Evolutionary conservation across 2,329 filamentous ascomycete species (phyloP).

Genomic region (Clonostachys rhizophaga): DNA sequence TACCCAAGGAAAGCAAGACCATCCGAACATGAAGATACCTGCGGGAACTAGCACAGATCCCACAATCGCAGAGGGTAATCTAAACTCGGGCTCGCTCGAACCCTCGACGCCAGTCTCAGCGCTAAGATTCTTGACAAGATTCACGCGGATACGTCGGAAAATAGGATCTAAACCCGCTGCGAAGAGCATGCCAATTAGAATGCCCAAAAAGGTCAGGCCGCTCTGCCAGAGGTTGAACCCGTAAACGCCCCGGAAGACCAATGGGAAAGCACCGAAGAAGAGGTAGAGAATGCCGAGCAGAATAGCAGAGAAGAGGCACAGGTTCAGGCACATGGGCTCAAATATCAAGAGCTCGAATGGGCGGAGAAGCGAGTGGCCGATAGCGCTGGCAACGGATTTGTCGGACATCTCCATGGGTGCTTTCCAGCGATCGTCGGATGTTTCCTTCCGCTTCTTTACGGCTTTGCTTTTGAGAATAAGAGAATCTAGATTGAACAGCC

Average conservation of each 20-base stretch:
- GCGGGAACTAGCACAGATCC: constrained; percentile 74
- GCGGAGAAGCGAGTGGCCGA: constrained; percentile 56
- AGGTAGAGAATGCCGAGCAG: constrained; percentile 83
- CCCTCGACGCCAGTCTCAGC: no score
- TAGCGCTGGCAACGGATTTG: constrained; percentile 59
- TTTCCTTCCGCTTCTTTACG: constrained; percentile 62
- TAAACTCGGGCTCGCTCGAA: constrained; percentile 73
- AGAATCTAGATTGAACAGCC: constrained; percentile 34
- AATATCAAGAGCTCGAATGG: constrained; percentile 76
- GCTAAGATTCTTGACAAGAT: no score
- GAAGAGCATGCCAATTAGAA: constrained; percentile 54
- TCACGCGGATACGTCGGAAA: no score
- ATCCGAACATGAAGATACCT: constrained; percentile 85
- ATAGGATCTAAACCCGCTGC: constrained; percentile 42
- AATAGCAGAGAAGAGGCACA: constrained; percentile 79
- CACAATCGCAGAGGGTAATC: constrained; percentile 68
- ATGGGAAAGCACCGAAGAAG: constrained; percentile 83
- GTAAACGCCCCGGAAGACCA: constrained; percentile 74
- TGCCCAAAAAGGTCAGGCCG: constrained; percentile 75
- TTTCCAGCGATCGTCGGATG: constrained; percentile 70
- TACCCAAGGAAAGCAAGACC: constrained; percentile 71
- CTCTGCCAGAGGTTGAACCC: constrained; percentile 74
- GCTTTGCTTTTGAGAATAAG: constrained; percentile 73
- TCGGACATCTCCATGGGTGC: constrained; percentile 72
- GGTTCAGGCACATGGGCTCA: constrained; percentile 80